Conservation (phyloP, 2,329 filamentous ascomycete species). For the Pseudogymnoascus sp. region DNA sequence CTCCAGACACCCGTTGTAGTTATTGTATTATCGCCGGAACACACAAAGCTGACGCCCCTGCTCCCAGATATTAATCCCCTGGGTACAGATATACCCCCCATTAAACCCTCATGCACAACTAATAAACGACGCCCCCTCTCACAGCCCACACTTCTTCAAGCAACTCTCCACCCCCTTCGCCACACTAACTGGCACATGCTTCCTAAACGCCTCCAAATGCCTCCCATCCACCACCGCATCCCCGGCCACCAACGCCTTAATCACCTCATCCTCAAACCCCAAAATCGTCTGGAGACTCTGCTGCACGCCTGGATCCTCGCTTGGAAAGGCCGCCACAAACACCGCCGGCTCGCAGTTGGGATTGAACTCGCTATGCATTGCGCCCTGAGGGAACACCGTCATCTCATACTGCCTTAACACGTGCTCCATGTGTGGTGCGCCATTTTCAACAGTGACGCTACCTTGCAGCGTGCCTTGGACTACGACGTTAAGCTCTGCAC, state of each 20-base stretch:
- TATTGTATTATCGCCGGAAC: no score
- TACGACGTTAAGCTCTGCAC: constrained; percentile 46
- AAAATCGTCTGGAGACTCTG: constrained; percentile 44
- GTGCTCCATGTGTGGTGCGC: constrained; percentile 32
- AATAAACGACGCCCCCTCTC: no score
- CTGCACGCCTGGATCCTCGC: constrained; percentile 44
- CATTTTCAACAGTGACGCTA: constrained; percentile 47
- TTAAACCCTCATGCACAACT: no score
- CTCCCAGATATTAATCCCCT: no score
- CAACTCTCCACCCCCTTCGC: constrained; percentile 47
- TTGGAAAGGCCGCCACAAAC: constrained; percentile 43
- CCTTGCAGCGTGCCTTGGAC: constrained; percentile 41
- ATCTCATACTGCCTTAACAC: constrained; percentile 39
- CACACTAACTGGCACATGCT: constrained; percentile 39
- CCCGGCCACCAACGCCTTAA: constrained; percentile 40
- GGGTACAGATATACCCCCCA: no score
- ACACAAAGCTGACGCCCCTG: no score
- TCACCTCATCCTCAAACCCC: constrained; percentile 36
- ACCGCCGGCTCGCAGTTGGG: constrained; percentile 43
- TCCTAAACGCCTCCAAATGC: constrained; percentile 39
- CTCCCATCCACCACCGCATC: constrained; percentile 34
- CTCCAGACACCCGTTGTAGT: no score
- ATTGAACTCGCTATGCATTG: constrained; percentile 49
- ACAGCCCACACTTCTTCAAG: constrained; percentile 35
- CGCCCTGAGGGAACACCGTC: constrained; percentile 47